phyloP scores from a whole-genome alignment of 345 rosid genomes.

The Cochlearia excelsa region DNA sequence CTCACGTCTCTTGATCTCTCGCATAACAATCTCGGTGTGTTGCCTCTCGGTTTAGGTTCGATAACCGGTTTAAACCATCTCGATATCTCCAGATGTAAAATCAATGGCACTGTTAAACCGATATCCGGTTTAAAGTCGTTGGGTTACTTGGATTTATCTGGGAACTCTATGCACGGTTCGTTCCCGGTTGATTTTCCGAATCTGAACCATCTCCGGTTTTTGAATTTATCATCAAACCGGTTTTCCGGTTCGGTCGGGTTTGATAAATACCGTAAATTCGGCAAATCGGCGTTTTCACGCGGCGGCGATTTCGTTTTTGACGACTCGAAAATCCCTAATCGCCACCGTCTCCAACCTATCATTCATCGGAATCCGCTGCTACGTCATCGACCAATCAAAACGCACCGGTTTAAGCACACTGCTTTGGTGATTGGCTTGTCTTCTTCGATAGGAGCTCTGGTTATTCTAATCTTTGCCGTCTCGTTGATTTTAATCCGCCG shows the following conservation, averaged over 20 bases:
- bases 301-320: constrained; percentile 51
- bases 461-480: constrained; percentile 29
- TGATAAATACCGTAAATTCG: constrained; percentile 41
- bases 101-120: constrained; percentile 48
- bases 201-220: constrained; percentile 42
- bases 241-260: constrained; percentile 45
- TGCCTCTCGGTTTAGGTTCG: constrained; percentile 54
- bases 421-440: constrained; percentile 44
- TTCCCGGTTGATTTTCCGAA: constrained; percentile 83
- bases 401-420: constrained; percentile 26
- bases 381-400: constrained; percentile 10
- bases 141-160: constrained; percentile 65
- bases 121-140: constrained; percentile 52
- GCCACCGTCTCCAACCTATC: constrained; percentile 22
- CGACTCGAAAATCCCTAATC: constrained; percentile 38
- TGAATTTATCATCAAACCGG: constrained; percentile 69
- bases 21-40: constrained; percentile 43
- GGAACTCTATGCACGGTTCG: constrained; percentile 58
- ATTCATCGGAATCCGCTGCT: constrained; percentile 23
- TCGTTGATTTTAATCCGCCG: constrained; percentile 34
- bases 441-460: constrained; percentile 42
- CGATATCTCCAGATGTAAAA: constrained; percentile 63
- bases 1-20: constrained; percentile 63
- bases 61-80: constrained; percentile 49
- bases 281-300: constrained; percentile 60